These are phyloP conservation scores for Ascochyta viciae-villosae DNA, from an alignment of 2,329 filamentous ascomycete species.

Conservation along the genomic window DNA sequence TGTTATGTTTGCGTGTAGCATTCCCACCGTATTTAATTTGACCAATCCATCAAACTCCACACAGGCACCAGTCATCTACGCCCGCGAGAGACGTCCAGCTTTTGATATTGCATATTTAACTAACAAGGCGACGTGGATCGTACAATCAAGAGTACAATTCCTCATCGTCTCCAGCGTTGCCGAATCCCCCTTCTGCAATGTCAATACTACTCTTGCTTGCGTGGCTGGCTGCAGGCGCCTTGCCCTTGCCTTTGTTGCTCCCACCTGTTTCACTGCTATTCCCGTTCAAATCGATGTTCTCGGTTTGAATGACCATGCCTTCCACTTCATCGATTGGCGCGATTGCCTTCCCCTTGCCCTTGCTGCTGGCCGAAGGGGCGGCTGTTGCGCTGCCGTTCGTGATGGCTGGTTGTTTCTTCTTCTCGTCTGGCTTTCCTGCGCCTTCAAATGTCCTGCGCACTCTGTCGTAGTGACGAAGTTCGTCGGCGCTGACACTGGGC, in stretches of 20 bases:
- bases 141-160: constrained; percentile 50
- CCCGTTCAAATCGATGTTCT: constrained; percentile 41
- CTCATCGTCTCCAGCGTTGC: constrained; percentile 49
- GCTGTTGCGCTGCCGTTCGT: not conserved
- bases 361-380: constrained; percentile 2
- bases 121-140: too few species aligned
- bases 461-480: constrained; percentile 87
- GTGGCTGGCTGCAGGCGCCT: constrained; percentile 44
- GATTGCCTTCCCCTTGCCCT: constrained; percentile 41
- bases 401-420: constrained; percentile 41
- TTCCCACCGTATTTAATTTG: too few species aligned
- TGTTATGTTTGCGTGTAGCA: too few species aligned
- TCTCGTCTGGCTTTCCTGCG: constrained; percentile 52
- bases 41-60: too few species aligned
- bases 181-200: constrained; percentile 49
- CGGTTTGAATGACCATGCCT: constrained; percentile 51
- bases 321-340: constrained; percentile 43
- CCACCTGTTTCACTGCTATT: constrained; percentile 6
- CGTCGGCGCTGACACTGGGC: constrained; percentile 91
- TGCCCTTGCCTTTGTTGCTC: constrained; percentile 38
- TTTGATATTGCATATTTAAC: too few species aligned
- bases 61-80: too few species aligned
- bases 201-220: constrained; percentile 43
- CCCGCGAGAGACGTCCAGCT: too few species aligned
- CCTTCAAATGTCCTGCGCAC: constrained; percentile 87